phyloP scores from a whole-genome alignment of 164 flowering plant genomes.

The Vitis rupestris region DNA sequence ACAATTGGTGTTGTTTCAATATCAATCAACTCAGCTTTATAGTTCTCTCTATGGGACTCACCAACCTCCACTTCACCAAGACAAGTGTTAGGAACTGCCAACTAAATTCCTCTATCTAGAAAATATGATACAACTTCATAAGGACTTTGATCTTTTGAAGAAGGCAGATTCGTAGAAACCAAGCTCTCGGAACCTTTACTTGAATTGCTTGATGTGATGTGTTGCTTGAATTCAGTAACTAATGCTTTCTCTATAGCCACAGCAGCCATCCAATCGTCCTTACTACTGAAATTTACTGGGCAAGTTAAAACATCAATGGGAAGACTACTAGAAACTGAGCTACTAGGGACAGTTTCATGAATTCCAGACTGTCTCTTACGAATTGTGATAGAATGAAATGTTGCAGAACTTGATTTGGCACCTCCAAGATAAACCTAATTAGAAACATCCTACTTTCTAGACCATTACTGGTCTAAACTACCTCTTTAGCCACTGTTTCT shows the following conservation, averaged over 20 bases:
- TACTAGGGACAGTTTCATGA: constrained; percentile 2
- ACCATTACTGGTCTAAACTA: too few relatives aligned
- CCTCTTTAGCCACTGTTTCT: too few relatives aligned
- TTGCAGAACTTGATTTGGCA: too few relatives aligned
- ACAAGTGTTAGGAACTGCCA: constrained; percentile 11
- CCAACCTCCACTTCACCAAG: constrained; percentile 6
- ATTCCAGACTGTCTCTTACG: constrained; percentile 2
- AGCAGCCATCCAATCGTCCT: background rate
- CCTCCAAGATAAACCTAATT: too few relatives aligned
- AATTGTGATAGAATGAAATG: too few relatives aligned
- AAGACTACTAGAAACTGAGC: background rate
- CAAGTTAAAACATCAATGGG: background rate
- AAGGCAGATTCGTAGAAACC: constrained; percentile 1
- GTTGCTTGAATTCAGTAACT: background rate
- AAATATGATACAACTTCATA: constrained; percentile 1
- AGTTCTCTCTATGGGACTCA: constrained; percentile 7
- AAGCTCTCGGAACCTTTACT: background rate
- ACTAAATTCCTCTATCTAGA: background rate
- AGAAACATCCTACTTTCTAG: too few relatives aligned
- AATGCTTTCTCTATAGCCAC: background rate
- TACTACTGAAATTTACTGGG: background rate
- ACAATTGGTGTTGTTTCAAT: too few relatives aligned
- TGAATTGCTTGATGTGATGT: background rate
- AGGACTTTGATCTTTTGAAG: constrained; percentile 7
- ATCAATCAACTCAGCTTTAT: background rate